Conservation (phyloP, 2,329 filamentous ascomycete species). For the Raffaelea ambrosiae region DNA sequence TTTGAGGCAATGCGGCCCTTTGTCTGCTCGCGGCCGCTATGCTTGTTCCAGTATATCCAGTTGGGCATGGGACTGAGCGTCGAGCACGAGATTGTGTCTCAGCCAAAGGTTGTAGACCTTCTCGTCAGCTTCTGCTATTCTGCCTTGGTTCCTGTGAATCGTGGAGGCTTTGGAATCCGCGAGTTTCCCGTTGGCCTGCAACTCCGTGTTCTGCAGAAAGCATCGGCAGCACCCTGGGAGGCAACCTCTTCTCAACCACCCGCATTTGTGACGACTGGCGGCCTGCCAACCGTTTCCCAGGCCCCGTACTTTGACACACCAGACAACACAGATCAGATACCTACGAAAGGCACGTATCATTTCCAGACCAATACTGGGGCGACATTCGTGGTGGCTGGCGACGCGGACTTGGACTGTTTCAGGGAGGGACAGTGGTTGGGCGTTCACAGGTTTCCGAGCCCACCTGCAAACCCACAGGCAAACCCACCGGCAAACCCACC, state of each 20-base stretch:
- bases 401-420: background rate
- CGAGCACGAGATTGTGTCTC: conserved; percentile 72
- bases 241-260: too few species aligned
- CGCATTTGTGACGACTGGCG: too few species aligned
- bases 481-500: too few species aligned
- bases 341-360: conserved; percentile 12
- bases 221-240: too few species aligned
- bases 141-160: conserved; percentile 22
- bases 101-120: conserved; percentile 77
- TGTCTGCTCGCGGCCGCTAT: conserved; percentile 68
- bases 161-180: conserved; percentile 20
- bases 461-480: too few species aligned
- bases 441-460: background rate
- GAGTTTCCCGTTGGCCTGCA: conserved; percentile 34
- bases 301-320: too few species aligned
- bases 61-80: conserved; percentile 80
- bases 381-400: background rate
- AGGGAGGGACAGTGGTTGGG: conserved; percentile 7
- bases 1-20: conserved; percentile 69
- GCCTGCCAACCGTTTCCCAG: too few species aligned
- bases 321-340: too few species aligned
- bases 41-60: conserved; percentile 80
- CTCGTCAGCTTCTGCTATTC: conserved; percentile 74
- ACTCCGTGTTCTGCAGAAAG: conserved; percentile 11
- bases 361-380: background rate